These are phyloP conservation scores for Helichrysum umbraculigerum DNA, from an alignment of 129 eudicot genomes.

Conservation along the genomic window DNA sequence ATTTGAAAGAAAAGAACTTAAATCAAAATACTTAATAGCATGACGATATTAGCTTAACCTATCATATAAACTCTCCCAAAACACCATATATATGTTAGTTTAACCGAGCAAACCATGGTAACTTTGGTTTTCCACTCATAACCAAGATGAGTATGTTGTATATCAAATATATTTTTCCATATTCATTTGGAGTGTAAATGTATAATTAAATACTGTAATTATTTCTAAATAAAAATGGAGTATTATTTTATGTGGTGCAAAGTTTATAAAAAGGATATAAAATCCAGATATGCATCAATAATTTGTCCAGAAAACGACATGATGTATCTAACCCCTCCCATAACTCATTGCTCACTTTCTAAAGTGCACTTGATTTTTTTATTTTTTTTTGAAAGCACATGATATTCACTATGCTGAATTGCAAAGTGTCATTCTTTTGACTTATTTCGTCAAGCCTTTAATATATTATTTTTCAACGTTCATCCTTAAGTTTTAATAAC, in stretches of 20 bases:
- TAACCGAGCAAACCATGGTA: neutral
- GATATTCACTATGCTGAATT: conserved; percentile 21
- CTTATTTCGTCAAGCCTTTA: conserved; percentile 6
- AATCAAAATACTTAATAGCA: no score
- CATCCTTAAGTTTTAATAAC: no score
- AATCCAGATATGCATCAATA: conserved; percentile 38
- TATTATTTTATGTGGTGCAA: conserved; percentile 28
- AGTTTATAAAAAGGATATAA: conserved; percentile 30
- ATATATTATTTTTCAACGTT: neutral
- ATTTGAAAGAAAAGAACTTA: no score
- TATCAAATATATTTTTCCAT: neutral
- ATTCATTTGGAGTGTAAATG: conserved; percentile 1
- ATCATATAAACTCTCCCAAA: no score
- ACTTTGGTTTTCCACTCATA: neutral
- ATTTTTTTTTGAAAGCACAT: conserved; percentile 8
- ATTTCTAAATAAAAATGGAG: neutral
- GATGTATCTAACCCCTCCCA: conserved; percentile 25
- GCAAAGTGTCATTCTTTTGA: conserved; percentile 14
- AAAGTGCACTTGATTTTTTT: conserved; percentile 34
- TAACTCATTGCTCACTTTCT: conserved; percentile 20
- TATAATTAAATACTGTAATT: neutral
- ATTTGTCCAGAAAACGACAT: conserved; percentile 37
- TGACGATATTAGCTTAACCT: no score
- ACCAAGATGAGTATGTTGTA: neutral
- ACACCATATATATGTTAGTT: no score